phyloP scores from a whole-genome alignment of 2,329 filamentous ascomycete genomes.

The Talaromyces rugulosus region DNA sequence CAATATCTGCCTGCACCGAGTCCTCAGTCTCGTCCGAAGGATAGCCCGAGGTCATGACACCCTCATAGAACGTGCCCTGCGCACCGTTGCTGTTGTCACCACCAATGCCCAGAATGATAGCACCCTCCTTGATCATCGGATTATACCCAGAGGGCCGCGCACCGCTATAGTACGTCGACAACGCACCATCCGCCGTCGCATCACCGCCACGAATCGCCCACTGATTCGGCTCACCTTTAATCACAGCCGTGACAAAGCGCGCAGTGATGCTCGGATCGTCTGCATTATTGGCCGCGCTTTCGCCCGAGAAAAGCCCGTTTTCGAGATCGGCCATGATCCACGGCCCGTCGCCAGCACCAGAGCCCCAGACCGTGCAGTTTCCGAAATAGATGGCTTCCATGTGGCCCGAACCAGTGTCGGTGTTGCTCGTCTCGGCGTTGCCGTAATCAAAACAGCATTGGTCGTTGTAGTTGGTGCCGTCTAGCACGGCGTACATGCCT shows the following conservation, averaged over 20 bases:
- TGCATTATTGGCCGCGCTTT: conserved; percentile 43
- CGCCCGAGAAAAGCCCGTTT: conserved; percentile 61
- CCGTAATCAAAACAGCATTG: conserved; percentile 52
- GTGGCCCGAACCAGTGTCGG: conserved; percentile 57
- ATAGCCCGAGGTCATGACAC: conserved; percentile 60
- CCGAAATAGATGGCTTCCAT: conserved; percentile 69
- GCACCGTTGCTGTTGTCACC: conserved; percentile 59
- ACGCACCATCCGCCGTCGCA: conserved; percentile 46
- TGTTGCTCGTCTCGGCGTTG: conserved; percentile 51
- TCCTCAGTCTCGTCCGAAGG: conserved; percentile 57
- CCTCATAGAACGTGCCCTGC: conserved; percentile 63
- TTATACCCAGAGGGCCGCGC: conserved; percentile 57
- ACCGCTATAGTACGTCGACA: conserved; percentile 59
- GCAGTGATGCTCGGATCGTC: conserved; percentile 50
- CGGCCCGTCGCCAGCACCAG: conserved; percentile 55
- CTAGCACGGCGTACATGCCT: conserved; percentile 32
- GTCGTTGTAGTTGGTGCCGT: conserved; percentile 32
- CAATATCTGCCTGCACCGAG: conserved; percentile 57
- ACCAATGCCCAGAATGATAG: conserved; percentile 67
- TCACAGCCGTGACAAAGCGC: conserved; percentile 54
- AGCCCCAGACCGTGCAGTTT: conserved; percentile 51
- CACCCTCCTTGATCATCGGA: conserved; percentile 61
- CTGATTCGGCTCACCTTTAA: conserved; percentile 54
- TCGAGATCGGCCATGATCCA: conserved; percentile 69
- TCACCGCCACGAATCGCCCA: conserved; percentile 61